These are phyloP conservation scores for Saccharomyces eubayanus DNA, from an alignment of 805 yeast species.

Conservation along the genomic window DNA sequence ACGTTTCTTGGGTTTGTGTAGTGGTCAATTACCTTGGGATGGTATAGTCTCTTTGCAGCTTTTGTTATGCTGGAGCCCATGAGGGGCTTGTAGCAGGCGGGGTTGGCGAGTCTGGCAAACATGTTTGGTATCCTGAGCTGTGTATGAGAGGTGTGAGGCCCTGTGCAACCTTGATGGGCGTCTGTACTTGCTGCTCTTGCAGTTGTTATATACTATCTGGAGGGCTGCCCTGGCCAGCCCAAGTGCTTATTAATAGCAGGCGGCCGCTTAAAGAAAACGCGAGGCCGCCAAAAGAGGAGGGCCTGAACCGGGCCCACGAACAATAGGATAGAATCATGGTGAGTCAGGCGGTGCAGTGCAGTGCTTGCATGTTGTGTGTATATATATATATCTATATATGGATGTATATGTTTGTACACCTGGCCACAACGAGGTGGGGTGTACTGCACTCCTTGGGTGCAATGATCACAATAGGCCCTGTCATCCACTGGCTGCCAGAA, in stretches of 20 bases:
- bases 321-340: not conserved
- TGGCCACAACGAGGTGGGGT: not conserved
- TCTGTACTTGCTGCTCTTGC: not conserved
- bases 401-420: not conserved
- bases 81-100: conserved; percentile 6
- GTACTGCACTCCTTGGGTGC: not conserved
- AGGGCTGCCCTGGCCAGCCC: not conserved
- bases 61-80: conserved; percentile 2
- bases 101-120: conserved; percentile 1
- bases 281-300: not conserved
- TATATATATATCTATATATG: no score
- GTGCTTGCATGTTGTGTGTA: not conserved
- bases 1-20: conserved; percentile 95
- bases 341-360: not conserved
- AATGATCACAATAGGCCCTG: no score
- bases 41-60: conserved; percentile 44
- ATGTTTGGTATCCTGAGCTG: not conserved
- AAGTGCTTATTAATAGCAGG: not conserved
- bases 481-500: not conserved
- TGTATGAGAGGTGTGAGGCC: not conserved
- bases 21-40: conserved; percentile 91
- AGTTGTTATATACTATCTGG: not conserved
- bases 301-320: not conserved
- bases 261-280: not conserved
- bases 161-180: not conserved